phyloP scores from a whole-genome alignment of 345 rosid species.

The Sisymbrium altissimum region DNA sequence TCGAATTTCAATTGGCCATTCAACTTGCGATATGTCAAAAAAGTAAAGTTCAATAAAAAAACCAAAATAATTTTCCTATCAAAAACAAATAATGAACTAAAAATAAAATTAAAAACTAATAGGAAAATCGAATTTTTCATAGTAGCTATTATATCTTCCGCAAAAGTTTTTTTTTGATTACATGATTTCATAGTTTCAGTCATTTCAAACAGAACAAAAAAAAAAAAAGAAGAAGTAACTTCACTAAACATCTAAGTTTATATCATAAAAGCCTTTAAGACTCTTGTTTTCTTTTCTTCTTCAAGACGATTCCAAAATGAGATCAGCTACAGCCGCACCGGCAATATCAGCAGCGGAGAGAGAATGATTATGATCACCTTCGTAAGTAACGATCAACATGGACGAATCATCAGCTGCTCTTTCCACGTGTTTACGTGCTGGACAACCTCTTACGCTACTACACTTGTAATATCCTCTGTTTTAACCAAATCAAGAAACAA shows the following conservation, averaged over 20 bases:
- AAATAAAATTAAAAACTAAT: background rate
- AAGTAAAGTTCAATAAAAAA: background rate
- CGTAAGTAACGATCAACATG: slow-evolving; percentile 84
- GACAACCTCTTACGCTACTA: slow-evolving; percentile 90
- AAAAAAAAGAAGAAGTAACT: background rate
- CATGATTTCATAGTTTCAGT: slow-evolving; percentile 11
- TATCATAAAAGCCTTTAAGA: background rate
- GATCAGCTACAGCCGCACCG: slow-evolving; percentile 41
- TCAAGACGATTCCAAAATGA: slow-evolving; percentile 83
- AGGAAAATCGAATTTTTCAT: background rate
- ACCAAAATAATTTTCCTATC: background rate
- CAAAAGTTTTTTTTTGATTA: slow-evolving; percentile 15
- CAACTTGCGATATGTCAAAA: background rate
- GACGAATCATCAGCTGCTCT: slow-evolving; percentile 80
- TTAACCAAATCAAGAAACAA: background rate
- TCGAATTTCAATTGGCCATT: background rate
- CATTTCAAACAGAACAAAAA: background rate
- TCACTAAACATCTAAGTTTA: slow-evolving; percentile 15
- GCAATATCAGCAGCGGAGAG: slow-evolving; percentile 59
- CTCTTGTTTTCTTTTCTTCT: background rate
- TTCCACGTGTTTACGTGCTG: slow-evolving; percentile 97
- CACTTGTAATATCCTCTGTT: slow-evolving; percentile 97
- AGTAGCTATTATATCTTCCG: background rate
- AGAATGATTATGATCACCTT: slow-evolving; percentile 85
- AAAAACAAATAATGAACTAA: background rate